Percentiles rank a stretch among this genome's conserved stretches.
Conservation (phyloP, 208 protist genomes). For the Trypanosoma platydactyli region DNA sequence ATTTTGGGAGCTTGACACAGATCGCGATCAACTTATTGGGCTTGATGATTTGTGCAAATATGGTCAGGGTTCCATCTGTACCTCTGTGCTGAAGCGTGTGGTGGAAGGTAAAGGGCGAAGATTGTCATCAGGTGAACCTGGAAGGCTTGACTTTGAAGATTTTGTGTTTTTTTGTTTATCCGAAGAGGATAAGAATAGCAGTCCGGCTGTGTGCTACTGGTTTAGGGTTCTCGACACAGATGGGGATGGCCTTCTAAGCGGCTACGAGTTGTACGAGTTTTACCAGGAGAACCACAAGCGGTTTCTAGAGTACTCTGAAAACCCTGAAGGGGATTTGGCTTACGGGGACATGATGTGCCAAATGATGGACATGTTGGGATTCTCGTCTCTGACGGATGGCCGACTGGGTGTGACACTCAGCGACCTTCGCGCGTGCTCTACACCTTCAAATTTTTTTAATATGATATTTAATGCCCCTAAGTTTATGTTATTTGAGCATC, state of each 20-base stretch:
- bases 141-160: constrained; percentile 91
- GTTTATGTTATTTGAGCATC: constrained; percentile 93
- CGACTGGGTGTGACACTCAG: constrained; percentile 78
- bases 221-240: constrained; percentile 93
- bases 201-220: constrained; percentile 94
- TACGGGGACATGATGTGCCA: constrained; percentile 94
- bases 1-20: constrained; percentile 98
- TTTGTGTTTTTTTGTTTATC: constrained; percentile 97
- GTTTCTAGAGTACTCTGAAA: constrained; percentile 74
- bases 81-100: constrained; percentile 75
- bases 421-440: constrained; percentile 89
- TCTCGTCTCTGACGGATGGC: constrained; percentile 38
- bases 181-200: constrained; percentile 95
- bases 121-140: constrained; percentile 50
- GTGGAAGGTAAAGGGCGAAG: constrained; percentile 68
- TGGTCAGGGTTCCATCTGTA: constrained; percentile 65
- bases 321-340: constrained; percentile 51
- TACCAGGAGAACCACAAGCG: constrained; percentile 92
- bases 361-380: constrained; percentile 94
- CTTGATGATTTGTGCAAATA: constrained; percentile 91
- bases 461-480: constrained; percentile 95
- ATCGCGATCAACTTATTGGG: constrained; percentile 92
- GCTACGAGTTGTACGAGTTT: constrained; percentile 93
- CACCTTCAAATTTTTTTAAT: constrained; percentile 93
- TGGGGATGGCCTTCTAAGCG: constrained; percentile 92